These are phyloP conservation scores for Diaporthe amygdali DNA, from an alignment of 2,329 filamentous ascomycete genomes.

Conservation along the genomic window DNA sequence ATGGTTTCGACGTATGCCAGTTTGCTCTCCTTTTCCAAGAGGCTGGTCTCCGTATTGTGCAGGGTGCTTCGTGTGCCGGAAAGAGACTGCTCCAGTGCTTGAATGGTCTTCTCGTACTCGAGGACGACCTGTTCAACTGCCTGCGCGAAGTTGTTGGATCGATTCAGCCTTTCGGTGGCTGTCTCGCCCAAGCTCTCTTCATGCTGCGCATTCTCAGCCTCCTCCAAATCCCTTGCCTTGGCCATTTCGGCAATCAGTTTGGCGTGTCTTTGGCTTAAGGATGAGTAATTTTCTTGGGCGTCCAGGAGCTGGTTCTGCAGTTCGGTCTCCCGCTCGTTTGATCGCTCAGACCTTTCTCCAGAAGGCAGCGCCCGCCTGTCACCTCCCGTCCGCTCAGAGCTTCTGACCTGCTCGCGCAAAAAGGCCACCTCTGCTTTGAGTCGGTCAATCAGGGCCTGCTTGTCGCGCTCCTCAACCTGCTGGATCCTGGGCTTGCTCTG, in stretches of 20 bases:
- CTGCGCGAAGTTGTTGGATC: constrained; percentile 94
- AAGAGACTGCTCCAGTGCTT: constrained; percentile 87
- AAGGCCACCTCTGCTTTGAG: constrained; percentile 94
- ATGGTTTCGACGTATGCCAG: constrained; percentile 93
- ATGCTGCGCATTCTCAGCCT: constrained; percentile 60
- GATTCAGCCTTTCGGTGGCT: constrained; percentile 85
- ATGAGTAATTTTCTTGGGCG: constrained; percentile 90
- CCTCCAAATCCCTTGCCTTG: constrained; percentile 76
- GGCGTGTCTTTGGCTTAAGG: constrained; percentile 91
- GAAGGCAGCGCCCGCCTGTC: constrained; percentile 59
- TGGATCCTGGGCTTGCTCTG: constrained; percentile 98
- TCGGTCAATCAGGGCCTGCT: constrained; percentile 90
- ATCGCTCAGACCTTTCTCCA: constrained; percentile 77
- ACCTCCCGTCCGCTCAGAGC: constrained; percentile 70
- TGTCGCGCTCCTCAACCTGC: constrained; percentile 90
- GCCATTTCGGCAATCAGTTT: constrained; percentile 94
- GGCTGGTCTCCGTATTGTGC: constrained; percentile 80
- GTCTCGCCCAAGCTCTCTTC: constrained; percentile 74
- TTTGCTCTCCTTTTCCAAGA: constrained; percentile 93
- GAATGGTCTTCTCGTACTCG: constrained; percentile 98
- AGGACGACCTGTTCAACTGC: constrained; percentile 95
- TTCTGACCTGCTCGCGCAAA: constrained; percentile 89
- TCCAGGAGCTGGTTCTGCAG: constrained; percentile 94
- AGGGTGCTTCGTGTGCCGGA: constrained; percentile 86
- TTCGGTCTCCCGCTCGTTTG: constrained; percentile 84